A percentile compares a stretch with the other conserved stretches of the same genome.
These are phyloP conservation scores for Schizochytrium sp. DNA, from an alignment of 108 stramenopile genomes.

Conservation along the genomic window DNA sequence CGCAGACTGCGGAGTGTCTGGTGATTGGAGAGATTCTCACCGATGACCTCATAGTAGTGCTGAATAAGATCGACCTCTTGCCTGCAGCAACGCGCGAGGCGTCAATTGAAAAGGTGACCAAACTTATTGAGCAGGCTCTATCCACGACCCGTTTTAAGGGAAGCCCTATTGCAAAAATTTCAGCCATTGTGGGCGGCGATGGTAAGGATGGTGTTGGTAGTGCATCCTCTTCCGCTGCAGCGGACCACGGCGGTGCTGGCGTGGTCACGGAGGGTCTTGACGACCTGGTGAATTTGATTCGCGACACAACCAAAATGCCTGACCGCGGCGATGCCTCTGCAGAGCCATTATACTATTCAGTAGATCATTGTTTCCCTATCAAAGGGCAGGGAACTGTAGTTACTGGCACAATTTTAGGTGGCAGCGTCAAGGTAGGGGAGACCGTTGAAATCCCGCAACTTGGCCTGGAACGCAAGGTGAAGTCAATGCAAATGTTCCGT, in stretches of 20 bases:
- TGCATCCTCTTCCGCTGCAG: slow-evolving; percentile 36
- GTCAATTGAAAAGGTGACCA: slow-evolving; percentile 77
- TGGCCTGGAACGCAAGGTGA: slow-evolving; percentile 85
- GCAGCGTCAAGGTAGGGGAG: slow-evolving; percentile 86
- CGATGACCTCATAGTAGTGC: slow-evolving; percentile 85
- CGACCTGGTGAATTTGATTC: slow-evolving; percentile 14
- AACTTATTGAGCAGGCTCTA: slow-evolving; percentile 77
- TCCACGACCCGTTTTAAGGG: slow-evolving; percentile 80
- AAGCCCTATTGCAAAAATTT: slow-evolving; percentile 83
- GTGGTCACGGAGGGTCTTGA: slow-evolving; percentile 2
- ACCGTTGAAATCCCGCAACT: slow-evolving; percentile 90
- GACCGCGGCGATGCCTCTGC: slow-evolving; percentile 20
- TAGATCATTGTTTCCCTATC: slow-evolving; percentile 95
- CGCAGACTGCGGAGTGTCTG: slow-evolving; percentile 98
- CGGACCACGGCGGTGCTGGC: not conserved
- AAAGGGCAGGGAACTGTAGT: slow-evolving; percentile 97
- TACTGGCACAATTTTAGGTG: slow-evolving; percentile 92
- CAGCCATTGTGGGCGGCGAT: slow-evolving; percentile 89
- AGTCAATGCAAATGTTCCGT: slow-evolving; percentile 97
- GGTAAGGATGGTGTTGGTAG: slow-evolving; percentile 3
- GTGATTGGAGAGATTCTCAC: slow-evolving; percentile 95
- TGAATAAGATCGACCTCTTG: slow-evolving; percentile 93
- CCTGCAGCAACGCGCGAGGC: slow-evolving; percentile 79
- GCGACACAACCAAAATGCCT: not conserved
- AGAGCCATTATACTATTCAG: slow-evolving; percentile 65